Evolutionary conservation across 176 grass and related monocot species (phyloP), one percentile per base, ranked within the genome.

Genomic region (Musa beccarii): DNA sequence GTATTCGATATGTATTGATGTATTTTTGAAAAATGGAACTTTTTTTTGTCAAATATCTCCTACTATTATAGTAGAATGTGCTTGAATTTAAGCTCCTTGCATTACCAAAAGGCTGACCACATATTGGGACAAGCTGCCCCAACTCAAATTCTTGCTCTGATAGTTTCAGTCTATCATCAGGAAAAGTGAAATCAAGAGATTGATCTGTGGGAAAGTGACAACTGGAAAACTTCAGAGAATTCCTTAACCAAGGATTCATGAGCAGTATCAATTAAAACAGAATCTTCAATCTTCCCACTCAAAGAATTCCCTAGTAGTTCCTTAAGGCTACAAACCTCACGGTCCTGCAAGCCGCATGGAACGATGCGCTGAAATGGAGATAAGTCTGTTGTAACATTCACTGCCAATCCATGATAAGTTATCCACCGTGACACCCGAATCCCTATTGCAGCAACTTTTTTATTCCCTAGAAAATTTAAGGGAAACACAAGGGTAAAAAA

Each of bases 401-500:
- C 54, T n/a, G 90, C 86, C n/a, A 98, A 28, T 19, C 88, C 94
- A 68, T 98, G 90, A 74, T 87, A 93, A 63, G 81, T 81, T 80
- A 93, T 69, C 88, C 80, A 89, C 29, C 75, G 23, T 0, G 94
- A 84, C 9, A 81, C 83, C 59, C 81, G 80, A 52, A 98, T 85
- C 29, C 88, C 88, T 59, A 89, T 91, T 20, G 94, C 90, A 24
- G 88, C 90, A 80, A 97, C 81, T 78, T 97, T 97, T 53, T 76
- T 54, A 19, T 93, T 66, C 65, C 90, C 94, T 93, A 69, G 8
- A 12, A 55, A 50, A 53, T 28, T 52, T 28, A 52, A 20, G 16
- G 28, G 11, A 74, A 15, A 43, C 61, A 51, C 5, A 56, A 73
- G 11, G 28, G 14, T 9, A 16, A 0, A 53, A 19, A 1, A 1